Evolutionary conservation across 2,329 filamentous ascomycete genomes (phyloP).

Genomic region (Fusarium armeniacum): DNA sequence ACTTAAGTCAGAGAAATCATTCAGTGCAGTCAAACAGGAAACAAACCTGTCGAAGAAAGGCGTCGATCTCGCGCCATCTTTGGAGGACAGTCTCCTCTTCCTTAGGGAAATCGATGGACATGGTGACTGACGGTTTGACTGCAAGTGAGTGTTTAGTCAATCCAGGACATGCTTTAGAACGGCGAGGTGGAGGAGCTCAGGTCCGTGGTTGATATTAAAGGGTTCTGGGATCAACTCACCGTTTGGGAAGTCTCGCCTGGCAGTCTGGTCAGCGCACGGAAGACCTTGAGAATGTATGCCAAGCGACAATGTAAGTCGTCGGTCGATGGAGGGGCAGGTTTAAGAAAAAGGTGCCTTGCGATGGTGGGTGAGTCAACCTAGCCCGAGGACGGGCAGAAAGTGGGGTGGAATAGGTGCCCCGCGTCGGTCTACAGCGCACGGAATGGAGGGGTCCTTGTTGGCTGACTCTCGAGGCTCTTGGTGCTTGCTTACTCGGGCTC

Average conservation of each 20-base stretch:
- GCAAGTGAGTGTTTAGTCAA: constrained; percentile 26
- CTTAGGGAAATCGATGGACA: constrained; percentile 93
- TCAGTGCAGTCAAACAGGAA: not conserved
- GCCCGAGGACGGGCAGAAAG: constrained; percentile 26
- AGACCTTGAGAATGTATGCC: constrained; percentile 28
- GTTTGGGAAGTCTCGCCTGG: constrained; percentile 30
- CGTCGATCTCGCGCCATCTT: constrained; percentile 91
- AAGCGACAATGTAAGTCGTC: constrained; percentile 35
- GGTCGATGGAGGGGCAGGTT: constrained; percentile 50
- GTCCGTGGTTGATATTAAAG: not conserved
- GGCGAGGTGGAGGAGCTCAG: not conserved
- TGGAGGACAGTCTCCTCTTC: constrained; percentile 89
- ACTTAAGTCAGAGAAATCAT: constrained; percentile 17
- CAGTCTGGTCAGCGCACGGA: constrained; percentile 32
- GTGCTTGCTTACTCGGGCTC: not conserved
- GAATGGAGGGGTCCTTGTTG: constrained; percentile 10
- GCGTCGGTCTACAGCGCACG: constrained; percentile 18
- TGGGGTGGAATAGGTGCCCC: constrained; percentile 48
- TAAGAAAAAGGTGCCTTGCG: constrained; percentile 43
- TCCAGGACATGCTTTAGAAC: constrained; percentile 6
- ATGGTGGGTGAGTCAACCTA: constrained; percentile 51
- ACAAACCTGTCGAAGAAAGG: constrained; percentile 84
- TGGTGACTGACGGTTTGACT: constrained; percentile 55
- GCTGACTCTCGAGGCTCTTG: not conserved
- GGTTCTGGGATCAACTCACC: constrained; percentile 28